Conservation (phyloP, 2,329 filamentous ascomycete genomes). For the Didymosphaeria variabile region DNA sequence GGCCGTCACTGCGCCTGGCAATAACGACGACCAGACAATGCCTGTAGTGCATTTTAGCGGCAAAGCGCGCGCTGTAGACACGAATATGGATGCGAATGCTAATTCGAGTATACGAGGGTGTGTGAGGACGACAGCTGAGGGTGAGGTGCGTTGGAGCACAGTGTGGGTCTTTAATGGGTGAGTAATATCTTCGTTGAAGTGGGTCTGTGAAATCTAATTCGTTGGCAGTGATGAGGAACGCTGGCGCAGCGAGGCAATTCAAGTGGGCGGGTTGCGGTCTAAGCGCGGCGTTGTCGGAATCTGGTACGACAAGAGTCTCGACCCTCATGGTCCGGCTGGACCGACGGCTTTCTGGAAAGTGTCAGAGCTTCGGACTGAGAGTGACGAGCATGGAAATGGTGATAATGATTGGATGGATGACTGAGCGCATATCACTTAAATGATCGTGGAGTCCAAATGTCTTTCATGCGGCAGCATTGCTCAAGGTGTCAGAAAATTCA, state of each 20-base stretch:
- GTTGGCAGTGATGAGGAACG: conserved; percentile 67
- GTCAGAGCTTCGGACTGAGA: conserved; percentile 54
- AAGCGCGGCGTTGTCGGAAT: conserved; percentile 75
- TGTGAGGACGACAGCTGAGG: conserved; percentile 72
- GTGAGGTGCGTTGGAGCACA: conserved; percentile 78
- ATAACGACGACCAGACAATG: conserved; percentile 64
- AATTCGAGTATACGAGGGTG: conserved; percentile 72
- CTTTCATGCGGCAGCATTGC: background rate
- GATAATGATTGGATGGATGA: conserved; percentile 7
- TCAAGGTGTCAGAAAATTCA: background rate
- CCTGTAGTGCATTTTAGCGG: conserved; percentile 77
- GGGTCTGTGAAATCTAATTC: background rate
- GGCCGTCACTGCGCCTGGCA: conserved; percentile 66
- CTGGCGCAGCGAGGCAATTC: conserved; percentile 80
- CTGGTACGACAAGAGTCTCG: conserved; percentile 81
- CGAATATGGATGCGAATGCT: conserved; percentile 73
- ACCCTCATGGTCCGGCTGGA: conserved; percentile 73
- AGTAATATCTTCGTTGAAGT: conserved; percentile 16
- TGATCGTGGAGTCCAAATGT: background rate
- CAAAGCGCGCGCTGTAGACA: conserved; percentile 67
- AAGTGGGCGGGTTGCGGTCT: conserved; percentile 73
- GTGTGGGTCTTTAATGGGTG: conserved; percentile 68
- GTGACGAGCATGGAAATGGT: conserved; percentile 23
- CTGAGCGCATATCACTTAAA: background rate
- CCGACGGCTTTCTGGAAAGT: conserved; percentile 83